Percentiles rank a stretch among this genome's conserved stretches.
Conservation (phyloP, 2,329 filamentous ascomycete genomes). For the Phyllosticta citribraziliensis region DNA sequence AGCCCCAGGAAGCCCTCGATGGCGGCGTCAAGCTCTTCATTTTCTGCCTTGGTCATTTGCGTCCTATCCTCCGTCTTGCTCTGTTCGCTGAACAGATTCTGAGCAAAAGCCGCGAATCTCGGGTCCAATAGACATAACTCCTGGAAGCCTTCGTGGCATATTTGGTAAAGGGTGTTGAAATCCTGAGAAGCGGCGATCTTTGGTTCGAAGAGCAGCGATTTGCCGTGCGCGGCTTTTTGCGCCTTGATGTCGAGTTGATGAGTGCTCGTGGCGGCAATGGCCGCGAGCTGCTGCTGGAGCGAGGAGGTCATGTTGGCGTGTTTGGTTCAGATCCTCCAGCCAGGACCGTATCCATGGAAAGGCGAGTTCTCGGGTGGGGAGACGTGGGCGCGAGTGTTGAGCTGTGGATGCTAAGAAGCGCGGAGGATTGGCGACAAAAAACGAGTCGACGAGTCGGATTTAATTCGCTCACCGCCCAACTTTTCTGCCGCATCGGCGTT, state of each 20-base stretch:
- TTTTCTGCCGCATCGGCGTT: constrained; percentile 6
- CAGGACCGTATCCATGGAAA: constrained; percentile 19
- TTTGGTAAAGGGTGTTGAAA: constrained; percentile 77
- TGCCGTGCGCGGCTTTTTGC: constrained; percentile 82
- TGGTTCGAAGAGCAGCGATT: constrained; percentile 89
- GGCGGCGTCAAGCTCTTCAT: constrained; percentile 66
- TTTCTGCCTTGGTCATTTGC: constrained; percentile 73
- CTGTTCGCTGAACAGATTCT: constrained; percentile 84
- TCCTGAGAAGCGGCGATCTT: constrained; percentile 77
- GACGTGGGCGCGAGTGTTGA: constrained; percentile 8
- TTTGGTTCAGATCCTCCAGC: background rate
- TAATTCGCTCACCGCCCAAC: constrained; percentile 4
- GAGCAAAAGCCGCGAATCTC: constrained; percentile 64
- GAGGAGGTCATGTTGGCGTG: constrained; percentile 61
- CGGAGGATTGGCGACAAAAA: background rate
- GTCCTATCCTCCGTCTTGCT: constrained; percentile 82
- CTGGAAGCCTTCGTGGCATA: constrained; percentile 82
- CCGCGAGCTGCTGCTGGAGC: constrained; percentile 86
- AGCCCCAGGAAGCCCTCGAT: constrained; percentile 77
- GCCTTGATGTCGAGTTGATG: constrained; percentile 87
- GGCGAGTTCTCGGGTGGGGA: constrained; percentile 7
- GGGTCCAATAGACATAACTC: constrained; percentile 82
- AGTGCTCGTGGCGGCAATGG: constrained; percentile 82
- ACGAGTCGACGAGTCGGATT: background rate
- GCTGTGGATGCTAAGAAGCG: background rate